Evolutionary conservation across 1,139 yeast genomes (phyloP).

Genomic region (Hemisphaericaspora lyxosophila): DNA sequence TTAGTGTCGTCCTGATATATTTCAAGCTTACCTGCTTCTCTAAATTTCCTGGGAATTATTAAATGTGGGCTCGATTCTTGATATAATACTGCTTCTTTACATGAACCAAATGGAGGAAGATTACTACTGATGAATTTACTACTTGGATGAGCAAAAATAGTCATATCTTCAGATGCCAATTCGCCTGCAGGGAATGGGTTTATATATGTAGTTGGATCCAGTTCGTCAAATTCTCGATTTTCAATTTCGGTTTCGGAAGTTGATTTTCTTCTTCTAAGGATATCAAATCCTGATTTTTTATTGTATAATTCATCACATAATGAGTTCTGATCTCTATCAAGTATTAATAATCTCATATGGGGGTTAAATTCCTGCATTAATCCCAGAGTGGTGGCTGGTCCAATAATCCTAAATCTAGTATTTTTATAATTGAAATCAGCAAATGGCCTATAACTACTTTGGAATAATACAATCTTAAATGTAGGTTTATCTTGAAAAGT

Average conservation of each 20-base stretch:
- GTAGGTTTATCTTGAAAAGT: constrained; percentile 3
- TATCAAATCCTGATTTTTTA: constrained; percentile 28
- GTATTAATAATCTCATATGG: constrained; percentile 31
- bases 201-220: constrained; percentile 17
- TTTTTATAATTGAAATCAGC: constrained; percentile 39
- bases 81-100: constrained; percentile 31
- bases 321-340: constrained; percentile 38
- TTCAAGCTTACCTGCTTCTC: constrained; percentile 37
- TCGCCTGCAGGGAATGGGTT: constrained; percentile 34
- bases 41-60: constrained; percentile 34
- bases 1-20: constrained; percentile 30
- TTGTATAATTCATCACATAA: constrained; percentile 38
- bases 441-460: constrained; percentile 39
- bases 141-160: constrained; percentile 1
- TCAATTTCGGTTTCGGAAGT: background rate
- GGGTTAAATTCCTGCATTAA: constrained; percentile 35
- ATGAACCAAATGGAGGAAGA: constrained; percentile 44
- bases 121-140: constrained; percentile 29
- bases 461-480: constrained; percentile 33
- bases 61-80: constrained; percentile 9
- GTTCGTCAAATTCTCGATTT: constrained; percentile 4
- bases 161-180: constrained; percentile 8
- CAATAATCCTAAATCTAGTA: constrained; percentile 42
- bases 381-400: constrained; percentile 35
- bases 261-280: constrained; percentile 9